phyloP scores from a whole-genome alignment of 306 rosid species.

The Arachis stenosperma region DNA sequence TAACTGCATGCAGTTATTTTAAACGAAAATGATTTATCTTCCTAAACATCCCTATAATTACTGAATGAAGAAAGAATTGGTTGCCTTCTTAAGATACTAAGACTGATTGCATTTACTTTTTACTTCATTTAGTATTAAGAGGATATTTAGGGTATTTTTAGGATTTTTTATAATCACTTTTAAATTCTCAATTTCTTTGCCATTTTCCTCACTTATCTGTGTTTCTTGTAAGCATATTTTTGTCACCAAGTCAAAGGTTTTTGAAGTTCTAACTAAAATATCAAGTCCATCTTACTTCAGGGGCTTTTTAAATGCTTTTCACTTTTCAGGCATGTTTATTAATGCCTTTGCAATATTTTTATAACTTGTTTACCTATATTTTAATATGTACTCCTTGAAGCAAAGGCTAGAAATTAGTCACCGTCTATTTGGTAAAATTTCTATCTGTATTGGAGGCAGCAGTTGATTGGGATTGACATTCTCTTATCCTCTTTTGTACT shows the following conservation, averaged over 20 bases:
- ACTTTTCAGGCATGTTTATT: not conserved
- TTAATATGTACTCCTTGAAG: not conserved
- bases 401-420: not conserved
- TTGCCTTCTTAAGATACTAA: too few relatives aligned
- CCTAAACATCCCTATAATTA: too few relatives aligned
- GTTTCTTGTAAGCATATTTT: not conserved
- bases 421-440: conserved; percentile 17
- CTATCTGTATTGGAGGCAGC: conserved; percentile 31
- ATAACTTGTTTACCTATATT: not conserved
- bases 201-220: not conserved
- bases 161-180: too few relatives aligned
- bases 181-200: conserved; percentile 14
- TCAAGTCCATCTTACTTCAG: conserved; percentile 21
- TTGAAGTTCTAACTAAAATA: not conserved
- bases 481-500: not conserved
- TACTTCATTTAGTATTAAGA: too few relatives aligned
- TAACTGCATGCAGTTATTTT: conserved; percentile 13
- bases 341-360: not conserved
- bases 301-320: conserved; percentile 15
- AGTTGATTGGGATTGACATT: conserved; percentile 17
- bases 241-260: conserved; percentile 3
- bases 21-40: too few relatives aligned
- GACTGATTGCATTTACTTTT: too few relatives aligned
- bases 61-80: too few relatives aligned
- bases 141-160: too few relatives aligned